phyloP scores from a whole-genome alignment of 2,329 filamentous ascomycete genomes.

The Trichophyton rubrum region DNA sequence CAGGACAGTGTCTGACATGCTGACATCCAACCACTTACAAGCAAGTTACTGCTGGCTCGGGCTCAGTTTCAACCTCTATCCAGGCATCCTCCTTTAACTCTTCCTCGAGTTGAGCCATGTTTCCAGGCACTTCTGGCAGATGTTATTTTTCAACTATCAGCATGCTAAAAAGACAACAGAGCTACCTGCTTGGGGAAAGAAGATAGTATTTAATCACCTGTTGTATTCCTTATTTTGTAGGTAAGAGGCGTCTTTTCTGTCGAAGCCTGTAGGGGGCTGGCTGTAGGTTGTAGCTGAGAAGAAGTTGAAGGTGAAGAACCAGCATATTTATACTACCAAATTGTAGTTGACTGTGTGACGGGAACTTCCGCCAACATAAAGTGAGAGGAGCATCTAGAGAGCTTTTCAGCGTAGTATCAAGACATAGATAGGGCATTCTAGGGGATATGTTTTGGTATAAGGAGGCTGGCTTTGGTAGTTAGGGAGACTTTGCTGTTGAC shows the following conservation, averaged over 20 bases:
- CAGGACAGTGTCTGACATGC: too few species aligned
- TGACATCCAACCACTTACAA: not conserved
- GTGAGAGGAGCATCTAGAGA: not conserved
- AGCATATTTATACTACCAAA: not conserved
- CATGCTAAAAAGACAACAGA: too few species aligned
- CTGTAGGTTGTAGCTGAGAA: not conserved
- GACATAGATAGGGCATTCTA: not conserved
- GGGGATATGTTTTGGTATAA: not conserved
- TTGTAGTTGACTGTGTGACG: not conserved
- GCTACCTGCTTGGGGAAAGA: too few species aligned
- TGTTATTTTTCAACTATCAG: too few species aligned
- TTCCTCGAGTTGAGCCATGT: too few species aligned
- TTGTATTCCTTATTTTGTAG: not conserved
- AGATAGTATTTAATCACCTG: too few species aligned
- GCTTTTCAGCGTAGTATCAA: not conserved
- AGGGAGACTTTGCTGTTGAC: not conserved
- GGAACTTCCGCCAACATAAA: not conserved
- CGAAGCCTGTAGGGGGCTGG: not conserved
- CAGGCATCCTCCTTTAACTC: too few species aligned
- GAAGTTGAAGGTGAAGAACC: not conserved
- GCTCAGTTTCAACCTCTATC: too few species aligned
- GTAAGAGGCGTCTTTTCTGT: too few species aligned
- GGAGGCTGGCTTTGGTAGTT: not conserved
- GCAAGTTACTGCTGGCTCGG: not conserved
- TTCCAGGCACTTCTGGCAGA: too few species aligned